phyloP scores from a whole-genome alignment of 1,139 yeast genomes.

The Magnusiomyces fungicola region DNA sequence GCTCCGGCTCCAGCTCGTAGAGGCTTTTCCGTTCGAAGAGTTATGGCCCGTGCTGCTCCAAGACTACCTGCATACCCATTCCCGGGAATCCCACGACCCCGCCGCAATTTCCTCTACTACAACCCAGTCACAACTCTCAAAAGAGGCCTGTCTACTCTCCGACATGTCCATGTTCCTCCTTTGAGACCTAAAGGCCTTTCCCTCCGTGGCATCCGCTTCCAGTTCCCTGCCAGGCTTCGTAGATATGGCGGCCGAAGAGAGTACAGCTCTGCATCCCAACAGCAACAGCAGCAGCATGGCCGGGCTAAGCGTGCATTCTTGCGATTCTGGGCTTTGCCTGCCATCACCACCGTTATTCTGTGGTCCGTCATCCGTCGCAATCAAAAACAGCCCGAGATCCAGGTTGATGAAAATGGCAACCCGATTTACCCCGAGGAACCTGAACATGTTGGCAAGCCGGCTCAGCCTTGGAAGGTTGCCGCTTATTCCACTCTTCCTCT shows the following conservation, averaged over 20 bases:
- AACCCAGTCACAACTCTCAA: slow-evolving; percentile 27
- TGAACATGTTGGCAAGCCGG: slow-evolving; percentile 42
- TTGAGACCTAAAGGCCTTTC: slow-evolving; percentile 10
- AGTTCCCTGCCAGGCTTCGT: slow-evolving; percentile 12
- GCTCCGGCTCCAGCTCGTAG: neutral
- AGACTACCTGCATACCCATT: slow-evolving; percentile 36
- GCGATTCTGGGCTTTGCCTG: slow-evolving; percentile 15
- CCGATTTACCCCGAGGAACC: slow-evolving; percentile 11
- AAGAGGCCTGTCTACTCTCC: slow-evolving; percentile 21
- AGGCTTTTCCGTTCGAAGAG: slow-evolving; percentile 8
- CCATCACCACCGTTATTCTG: slow-evolving; percentile 22
- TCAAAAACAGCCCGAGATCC: neutral
- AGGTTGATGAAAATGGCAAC: neutral
- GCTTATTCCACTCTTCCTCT: slow-evolving; percentile 87
- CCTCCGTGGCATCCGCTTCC: slow-evolving; percentile 11
- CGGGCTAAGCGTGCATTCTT: slow-evolving; percentile 23
- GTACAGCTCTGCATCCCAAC: slow-evolving; percentile 7
- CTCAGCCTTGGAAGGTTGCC: slow-evolving; percentile 83
- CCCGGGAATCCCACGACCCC: slow-evolving; percentile 59
- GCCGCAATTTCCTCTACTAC: slow-evolving; percentile 51
- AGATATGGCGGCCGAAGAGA: slow-evolving; percentile 8
- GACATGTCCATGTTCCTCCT: neutral
- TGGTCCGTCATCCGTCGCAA: slow-evolving; percentile 15
- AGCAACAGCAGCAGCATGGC: slow-evolving; percentile 20
- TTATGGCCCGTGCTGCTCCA: slow-evolving; percentile 3